A percentile compares a stretch with the other conserved stretches of the same genome.
Conservation (phyloP, 1,284 basidiomycete species). For the Sutorius eximius region DNA sequence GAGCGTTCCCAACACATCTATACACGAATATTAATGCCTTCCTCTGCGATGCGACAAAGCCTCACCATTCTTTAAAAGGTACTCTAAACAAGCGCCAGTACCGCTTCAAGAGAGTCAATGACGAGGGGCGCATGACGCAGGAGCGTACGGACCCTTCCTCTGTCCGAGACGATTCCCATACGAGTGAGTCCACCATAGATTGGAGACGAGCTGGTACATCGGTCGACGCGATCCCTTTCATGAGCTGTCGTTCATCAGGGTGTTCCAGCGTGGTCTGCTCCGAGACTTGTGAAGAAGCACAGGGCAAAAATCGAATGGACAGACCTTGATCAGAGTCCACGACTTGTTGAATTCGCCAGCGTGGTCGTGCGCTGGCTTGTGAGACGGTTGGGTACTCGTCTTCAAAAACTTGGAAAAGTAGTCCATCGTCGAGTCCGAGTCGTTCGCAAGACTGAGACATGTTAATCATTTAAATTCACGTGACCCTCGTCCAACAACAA, state of each 20-base stretch:
- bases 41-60: neutral
- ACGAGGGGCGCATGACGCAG: slow-evolving; percentile 1
- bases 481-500: slow-evolving; percentile 11
- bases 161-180: slow-evolving; percentile 79
- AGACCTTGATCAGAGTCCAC: slow-evolving; percentile 71
- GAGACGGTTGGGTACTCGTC: slow-evolving; percentile 47
- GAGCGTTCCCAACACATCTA: slow-evolving; percentile 82
- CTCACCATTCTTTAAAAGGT: slow-evolving; percentile 84
- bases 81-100: slow-evolving; percentile 88
- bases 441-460: neutral
- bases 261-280: slow-evolving; percentile 69
- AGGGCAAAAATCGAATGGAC: slow-evolving; percentile 2
- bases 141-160: slow-evolving; percentile 75
- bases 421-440: slow-evolving; percentile 51
- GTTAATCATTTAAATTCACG: slow-evolving; percentile 11
- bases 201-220: slow-evolving; percentile 77
- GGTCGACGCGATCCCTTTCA: slow-evolving; percentile 79
- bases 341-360: slow-evolving; percentile 70
- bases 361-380: slow-evolving; percentile 61
- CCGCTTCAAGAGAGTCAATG: slow-evolving; percentile 47
- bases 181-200: slow-evolving; percentile 85
- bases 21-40: slow-evolving; percentile 6
- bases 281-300: slow-evolving; percentile 2
- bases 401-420: slow-evolving; percentile 82
- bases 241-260: slow-evolving; percentile 81